Evolutionary conservation across 257 asterid species (phyloP), one percentile per base, ranked within the genome.

Genomic region (Coffea canephora): DNA sequence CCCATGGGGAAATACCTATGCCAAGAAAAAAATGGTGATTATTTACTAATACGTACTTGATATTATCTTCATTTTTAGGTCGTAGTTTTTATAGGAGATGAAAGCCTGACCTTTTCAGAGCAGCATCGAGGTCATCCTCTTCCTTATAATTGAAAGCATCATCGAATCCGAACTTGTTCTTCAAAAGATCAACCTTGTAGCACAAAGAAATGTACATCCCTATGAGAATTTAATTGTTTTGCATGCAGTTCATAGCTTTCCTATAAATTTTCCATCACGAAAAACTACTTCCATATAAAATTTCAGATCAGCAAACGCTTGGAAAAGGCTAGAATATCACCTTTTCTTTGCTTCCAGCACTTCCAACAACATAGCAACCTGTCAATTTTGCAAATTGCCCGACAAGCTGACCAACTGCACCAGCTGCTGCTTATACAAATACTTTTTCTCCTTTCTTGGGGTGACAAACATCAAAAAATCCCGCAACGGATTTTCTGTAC

Each of bases 141-240:
- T 81, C 89, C 70, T 83, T 86, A 52, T 86, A 86, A 57, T 86
- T 83, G 70, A 86, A 86, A 49, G 85, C 87, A 14, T 72, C 85
- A 3, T 86, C 87, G 41, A 75, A 86, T 9, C 86, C 78, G 27
- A 86, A 82, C 52, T 83, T 83, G 82, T 59, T 83, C 82, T 78
- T 83, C 82, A 86, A 48, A 8, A 83, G 82, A 59, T 86, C 85
- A 61, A 86, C 87, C 89, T 82, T 73, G 49, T 6, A 4, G 43
- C 43, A 39, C 64, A 13, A 75, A 61, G 13, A 67, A 1, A 67
- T 27, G 43, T 54, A 13, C 65, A 61, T 18, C 55, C 31, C 31
- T 62, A 79, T 10, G 45, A 55, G 31, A 8, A 23, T 48, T 23
- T 66, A 2, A 66, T 0, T 27, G 10, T 66, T 1, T 67, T 41